These are phyloP conservation scores for Lasiosphaeria hispida DNA, from an alignment of 495 filamentous ascomycete species.

Conservation along the genomic window DNA sequence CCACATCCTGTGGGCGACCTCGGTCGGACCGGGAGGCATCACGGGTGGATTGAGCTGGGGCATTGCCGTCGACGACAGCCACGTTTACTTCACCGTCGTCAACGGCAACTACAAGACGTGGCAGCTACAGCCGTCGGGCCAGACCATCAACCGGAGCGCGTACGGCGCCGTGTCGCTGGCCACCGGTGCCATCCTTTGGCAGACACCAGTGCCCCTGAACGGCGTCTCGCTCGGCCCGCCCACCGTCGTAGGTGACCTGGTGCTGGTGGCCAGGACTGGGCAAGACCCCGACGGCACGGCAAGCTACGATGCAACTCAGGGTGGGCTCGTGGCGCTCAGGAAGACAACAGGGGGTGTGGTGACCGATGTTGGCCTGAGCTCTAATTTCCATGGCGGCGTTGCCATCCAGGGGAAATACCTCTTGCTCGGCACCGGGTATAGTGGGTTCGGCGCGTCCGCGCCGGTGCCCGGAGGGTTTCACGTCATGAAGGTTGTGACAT, in stretches of 20 bases:
- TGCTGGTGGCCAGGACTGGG: too few species aligned
- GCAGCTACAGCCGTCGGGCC: slow-evolving; percentile 16
- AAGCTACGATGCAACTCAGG: too few species aligned
- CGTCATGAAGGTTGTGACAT: too few species aligned
- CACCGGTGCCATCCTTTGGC: slow-evolving; percentile 30
- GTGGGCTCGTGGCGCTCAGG: too few species aligned
- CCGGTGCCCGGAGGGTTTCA: too few species aligned
- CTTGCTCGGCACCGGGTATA: too few species aligned
- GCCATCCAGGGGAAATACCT: too few species aligned
- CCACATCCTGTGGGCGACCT: slow-evolving; percentile 25
- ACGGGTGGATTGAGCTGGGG: slow-evolving; percentile 39
- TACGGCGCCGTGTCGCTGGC: slow-evolving; percentile 33
- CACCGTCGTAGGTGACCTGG: slow-evolving; percentile 23
- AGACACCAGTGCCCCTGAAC: slow-evolving; percentile 19
- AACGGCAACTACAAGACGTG: background rate
- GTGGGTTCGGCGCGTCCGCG: too few species aligned
- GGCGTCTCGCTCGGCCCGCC: slow-evolving; percentile 19
- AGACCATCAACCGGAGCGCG: slow-evolving; percentile 19
- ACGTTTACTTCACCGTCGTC: slow-evolving; percentile 33
- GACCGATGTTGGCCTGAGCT: too few species aligned
- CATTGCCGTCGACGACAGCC: slow-evolving; percentile 33
- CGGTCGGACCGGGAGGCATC: slow-evolving; percentile 23
- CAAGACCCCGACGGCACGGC: too few species aligned
- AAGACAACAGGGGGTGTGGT: too few species aligned
- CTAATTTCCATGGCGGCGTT: too few species aligned